These are phyloP conservation scores for Lachancea kluyveri DNA, from an alignment of 805 yeast species.

Conservation along the genomic window DNA sequence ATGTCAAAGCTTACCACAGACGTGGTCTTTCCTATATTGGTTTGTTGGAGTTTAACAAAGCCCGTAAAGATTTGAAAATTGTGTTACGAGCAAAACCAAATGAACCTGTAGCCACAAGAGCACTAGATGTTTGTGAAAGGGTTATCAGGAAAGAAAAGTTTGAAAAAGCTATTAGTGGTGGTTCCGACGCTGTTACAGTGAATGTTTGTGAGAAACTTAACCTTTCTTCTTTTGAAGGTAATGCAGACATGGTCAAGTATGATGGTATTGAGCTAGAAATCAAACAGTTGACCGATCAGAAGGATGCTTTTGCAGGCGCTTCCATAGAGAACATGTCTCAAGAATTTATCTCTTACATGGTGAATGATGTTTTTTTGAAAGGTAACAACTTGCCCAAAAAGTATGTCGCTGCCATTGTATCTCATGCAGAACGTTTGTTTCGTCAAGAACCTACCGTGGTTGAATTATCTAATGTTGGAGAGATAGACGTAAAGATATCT, in stretches of 20 bases:
- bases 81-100: slow-evolving; percentile 59
- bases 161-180: slow-evolving; percentile 79
- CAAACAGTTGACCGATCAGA: slow-evolving; percentile 25
- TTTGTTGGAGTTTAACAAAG: slow-evolving; percentile 65
- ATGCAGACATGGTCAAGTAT: slow-evolving; percentile 26
- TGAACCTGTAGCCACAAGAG: slow-evolving; percentile 60
- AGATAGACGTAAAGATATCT: slow-evolving; percentile 43
- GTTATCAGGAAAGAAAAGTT: slow-evolving; percentile 70
- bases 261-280: slow-evolving; percentile 26
- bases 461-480: slow-evolving; percentile 45
- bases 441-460: slow-evolving; percentile 65
- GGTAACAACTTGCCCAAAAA: slow-evolving; percentile 75
- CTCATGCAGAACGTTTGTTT: slow-evolving; percentile 62
- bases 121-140: slow-evolving; percentile 56
- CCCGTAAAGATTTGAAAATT: slow-evolving; percentile 59
- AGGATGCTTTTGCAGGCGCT: slow-evolving; percentile 22
- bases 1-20: slow-evolving; percentile 79
- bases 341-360: slow-evolving; percentile 57
- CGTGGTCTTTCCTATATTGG: slow-evolving; percentile 80
- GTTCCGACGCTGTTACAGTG: slow-evolving; percentile 37
- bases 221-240: slow-evolving; percentile 27
- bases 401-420: slow-evolving; percentile 76
- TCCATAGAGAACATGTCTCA: slow-evolving; percentile 38
- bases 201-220: slow-evolving; percentile 25
- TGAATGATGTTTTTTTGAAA: slow-evolving; percentile 56